Conservation (phyloP, 345 rosid species). For the Capsella bursapastoris region DNA sequence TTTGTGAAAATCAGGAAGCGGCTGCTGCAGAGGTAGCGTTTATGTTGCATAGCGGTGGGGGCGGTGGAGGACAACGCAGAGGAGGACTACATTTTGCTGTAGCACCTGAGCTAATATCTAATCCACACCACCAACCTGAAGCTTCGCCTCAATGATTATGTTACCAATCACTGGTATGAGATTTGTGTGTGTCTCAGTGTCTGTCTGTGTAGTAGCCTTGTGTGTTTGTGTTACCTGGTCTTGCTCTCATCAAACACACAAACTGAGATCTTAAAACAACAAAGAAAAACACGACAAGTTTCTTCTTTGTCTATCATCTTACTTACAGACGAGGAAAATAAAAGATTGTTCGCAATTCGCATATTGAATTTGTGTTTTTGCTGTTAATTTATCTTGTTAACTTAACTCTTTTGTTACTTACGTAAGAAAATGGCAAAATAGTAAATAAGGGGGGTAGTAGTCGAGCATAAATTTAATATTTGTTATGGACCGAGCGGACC, state of each 20-base stretch:
- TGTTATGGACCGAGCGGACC: neutral
- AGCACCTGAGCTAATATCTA: conserved; percentile 62
- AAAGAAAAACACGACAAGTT: conserved; percentile 2
- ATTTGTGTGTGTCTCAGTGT: neutral
- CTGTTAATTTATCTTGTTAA: neutral
- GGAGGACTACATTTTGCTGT: conserved; percentile 74
- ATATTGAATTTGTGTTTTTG: neutral
- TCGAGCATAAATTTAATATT: neutral
- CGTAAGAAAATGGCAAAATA: neutral
- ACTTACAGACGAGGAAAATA: conserved; percentile 23
- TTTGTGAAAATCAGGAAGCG: conserved; percentile 69
- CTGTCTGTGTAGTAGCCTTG: conserved; percentile 31
- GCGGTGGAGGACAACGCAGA: conserved; percentile 60
- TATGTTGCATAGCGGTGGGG: conserved; percentile 68
- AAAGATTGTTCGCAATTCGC: conserved; percentile 16
- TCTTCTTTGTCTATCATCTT: conserved; percentile 18
- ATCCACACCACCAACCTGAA: conserved; percentile 37
- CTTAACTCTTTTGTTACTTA: neutral
- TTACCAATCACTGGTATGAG: neutral
- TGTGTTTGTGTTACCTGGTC: conserved; percentile 32
- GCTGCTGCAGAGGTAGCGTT: conserved; percentile 92
- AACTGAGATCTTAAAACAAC: neutral
- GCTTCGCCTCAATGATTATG: conserved; percentile 26
- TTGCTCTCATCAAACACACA: conserved; percentile 27
- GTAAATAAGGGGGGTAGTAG: neutral